phyloP scores from a whole-genome alignment of 805 yeast species.

The Saturnispora zaruensis region DNA sequence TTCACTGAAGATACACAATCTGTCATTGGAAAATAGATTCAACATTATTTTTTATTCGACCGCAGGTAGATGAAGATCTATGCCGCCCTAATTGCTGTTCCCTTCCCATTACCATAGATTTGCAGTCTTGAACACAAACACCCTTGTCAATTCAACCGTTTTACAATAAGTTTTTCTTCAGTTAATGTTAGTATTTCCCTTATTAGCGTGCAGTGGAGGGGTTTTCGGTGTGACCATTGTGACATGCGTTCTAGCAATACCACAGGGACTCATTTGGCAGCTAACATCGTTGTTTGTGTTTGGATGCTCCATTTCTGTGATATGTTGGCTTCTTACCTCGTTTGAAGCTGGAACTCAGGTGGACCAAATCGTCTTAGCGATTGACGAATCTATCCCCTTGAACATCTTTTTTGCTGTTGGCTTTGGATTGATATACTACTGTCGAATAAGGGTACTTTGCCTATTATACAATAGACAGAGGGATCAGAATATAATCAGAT shows the following conservation, averaged over 20 bases:
- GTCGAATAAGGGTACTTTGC: background rate
- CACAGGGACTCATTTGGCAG: background rate
- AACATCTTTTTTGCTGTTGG: conserved; percentile 1
- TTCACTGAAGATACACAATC: no score
- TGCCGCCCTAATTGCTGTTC: background rate
- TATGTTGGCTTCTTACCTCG: background rate
- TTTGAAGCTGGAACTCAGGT: background rate
- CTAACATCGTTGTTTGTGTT: conserved; percentile 1
- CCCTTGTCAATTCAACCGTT: background rate
- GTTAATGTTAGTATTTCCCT: conserved; percentile 1
- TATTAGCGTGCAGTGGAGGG: conserved; percentile 1
- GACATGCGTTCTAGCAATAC: background rate
- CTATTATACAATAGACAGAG: conserved; percentile 1
- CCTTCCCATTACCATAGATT: no score
- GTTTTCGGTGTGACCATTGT: background rate
- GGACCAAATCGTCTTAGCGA: background rate
- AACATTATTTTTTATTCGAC: no score
- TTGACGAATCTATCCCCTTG: background rate
- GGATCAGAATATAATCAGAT: conserved; percentile 1
- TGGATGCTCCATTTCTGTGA: background rate
- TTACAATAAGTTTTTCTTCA: background rate
- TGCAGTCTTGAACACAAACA: background rate
- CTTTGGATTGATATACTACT: background rate
- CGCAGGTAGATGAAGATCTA: no score
- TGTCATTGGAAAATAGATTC: no score